Evolutionary conservation across 2,329 filamentous ascomycete species (phyloP).

Genomic region (Sporothrix mexicana): DNA sequence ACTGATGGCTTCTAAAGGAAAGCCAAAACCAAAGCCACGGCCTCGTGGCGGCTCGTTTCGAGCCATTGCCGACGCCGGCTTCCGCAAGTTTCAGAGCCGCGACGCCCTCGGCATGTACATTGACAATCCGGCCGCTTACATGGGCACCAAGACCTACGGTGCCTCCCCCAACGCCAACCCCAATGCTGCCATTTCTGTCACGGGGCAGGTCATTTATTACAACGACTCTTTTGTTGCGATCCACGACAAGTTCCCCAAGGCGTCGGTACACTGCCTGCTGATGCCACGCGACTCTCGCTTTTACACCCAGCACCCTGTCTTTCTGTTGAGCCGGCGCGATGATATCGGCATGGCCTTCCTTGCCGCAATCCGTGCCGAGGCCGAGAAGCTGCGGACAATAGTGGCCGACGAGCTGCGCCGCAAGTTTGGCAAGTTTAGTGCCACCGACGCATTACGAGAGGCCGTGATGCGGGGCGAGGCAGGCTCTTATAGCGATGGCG

Average conservation of each 20-base stretch:
- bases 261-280: conserved; percentile 83
- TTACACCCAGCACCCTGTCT: conserved; percentile 73
- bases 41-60: conserved; percentile 36
- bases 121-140: conserved; percentile 63
- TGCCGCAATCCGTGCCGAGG: conserved; percentile 64
- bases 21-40: conserved; percentile 47
- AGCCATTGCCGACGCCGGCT: conserved; percentile 18
- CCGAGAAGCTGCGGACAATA: conserved; percentile 63
- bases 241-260: conserved; percentile 85
- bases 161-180: background rate
- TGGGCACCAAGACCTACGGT: conserved; percentile 43
- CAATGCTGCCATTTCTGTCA: background rate
- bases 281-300: conserved; percentile 72
- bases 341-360: conserved; percentile 70
- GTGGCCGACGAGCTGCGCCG: conserved; percentile 78
- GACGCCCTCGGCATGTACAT: conserved; percentile 73
- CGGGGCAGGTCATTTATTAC: conserved; percentile 66
- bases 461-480: conserved; percentile 70
- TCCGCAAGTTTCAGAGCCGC: conserved; percentile 50
- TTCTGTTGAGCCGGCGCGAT: conserved; percentile 54
- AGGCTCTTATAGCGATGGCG: conserved; percentile 64
- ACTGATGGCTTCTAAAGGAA: conserved; percentile 56
- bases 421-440: conserved; percentile 67
- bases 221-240: conserved; percentile 76
- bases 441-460: conserved; percentile 66